Percentiles rank a stretch among this genome's conserved stretches.
phyloP scores from a whole-genome alignment of 768 basidiomycete genomes.

The Vararia minispora region DNA sequence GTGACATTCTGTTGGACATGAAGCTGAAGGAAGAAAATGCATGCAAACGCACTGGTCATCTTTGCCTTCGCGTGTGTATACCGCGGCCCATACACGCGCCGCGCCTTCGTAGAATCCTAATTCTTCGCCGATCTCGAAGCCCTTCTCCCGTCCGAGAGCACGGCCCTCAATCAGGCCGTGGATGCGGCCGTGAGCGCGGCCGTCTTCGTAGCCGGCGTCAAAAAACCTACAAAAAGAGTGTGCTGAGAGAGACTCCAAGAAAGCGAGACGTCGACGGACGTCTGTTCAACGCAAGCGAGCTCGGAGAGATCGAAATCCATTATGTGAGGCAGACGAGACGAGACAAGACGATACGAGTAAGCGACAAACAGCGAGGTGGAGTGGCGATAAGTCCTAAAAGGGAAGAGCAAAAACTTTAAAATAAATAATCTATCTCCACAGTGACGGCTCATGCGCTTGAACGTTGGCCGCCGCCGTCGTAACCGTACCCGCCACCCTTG shows the following conservation, averaged over 20 bases:
- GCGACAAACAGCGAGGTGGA: no score
- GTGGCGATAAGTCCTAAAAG: no score
- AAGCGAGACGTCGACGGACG: conserved; percentile 11
- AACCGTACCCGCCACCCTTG: background rate
- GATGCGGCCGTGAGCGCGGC: conserved; percentile 74
- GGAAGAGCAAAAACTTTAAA: no score
- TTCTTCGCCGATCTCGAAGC: conserved; percentile 96
- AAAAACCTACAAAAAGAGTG: conserved; percentile 49
- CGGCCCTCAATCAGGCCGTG: conserved; percentile 90
- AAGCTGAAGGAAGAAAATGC: background rate
- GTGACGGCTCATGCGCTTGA: no score
- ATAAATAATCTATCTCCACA: no score
- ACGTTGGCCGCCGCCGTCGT: background rate
- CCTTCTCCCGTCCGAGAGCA: conserved; percentile 79
- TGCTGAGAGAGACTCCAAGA: background rate
- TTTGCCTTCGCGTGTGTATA: conserved; percentile 30
- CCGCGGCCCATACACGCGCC: conserved; percentile 55
- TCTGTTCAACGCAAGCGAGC: conserved; percentile 21
- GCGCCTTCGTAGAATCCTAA: conserved; percentile 89
- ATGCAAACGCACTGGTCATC: conserved; percentile 36
- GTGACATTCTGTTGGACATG: background rate
- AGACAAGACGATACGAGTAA: no score
- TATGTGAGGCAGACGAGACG: no score
- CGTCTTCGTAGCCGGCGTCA: conserved; percentile 63
- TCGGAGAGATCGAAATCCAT: conserved; percentile 21